Conservation (phyloP, 75 land plant genomes). For the Selaginella tamariscina region DNA sequence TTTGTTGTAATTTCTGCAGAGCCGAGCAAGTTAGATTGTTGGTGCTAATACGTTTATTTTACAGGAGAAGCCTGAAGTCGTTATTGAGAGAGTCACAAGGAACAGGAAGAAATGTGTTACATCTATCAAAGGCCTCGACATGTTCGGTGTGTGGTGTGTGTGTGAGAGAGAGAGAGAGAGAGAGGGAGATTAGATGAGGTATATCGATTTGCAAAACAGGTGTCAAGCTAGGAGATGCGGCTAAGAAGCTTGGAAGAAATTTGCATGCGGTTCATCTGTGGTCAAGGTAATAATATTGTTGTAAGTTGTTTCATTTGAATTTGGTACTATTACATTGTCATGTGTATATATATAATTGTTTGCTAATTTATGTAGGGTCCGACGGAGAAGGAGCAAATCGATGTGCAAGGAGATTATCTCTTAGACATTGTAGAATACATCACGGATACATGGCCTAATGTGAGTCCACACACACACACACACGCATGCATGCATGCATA, state of each 20-base stretch:
- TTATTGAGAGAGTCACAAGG: constrained; percentile 88
- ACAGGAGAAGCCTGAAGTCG: constrained; percentile 90
- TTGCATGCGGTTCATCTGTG: constrained; percentile 98
- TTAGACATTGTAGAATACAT: constrained; percentile 87
- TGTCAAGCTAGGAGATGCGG: constrained; percentile 83
- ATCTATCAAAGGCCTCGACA: constrained; percentile 86
- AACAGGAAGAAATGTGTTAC: constrained; percentile 95
- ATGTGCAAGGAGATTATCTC: constrained; percentile 92
- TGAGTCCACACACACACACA: too few relatives aligned
- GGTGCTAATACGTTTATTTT: background rate
- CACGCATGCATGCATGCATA: too few relatives aligned
- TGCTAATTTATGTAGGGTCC: constrained; percentile 48
- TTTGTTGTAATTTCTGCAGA: constrained; percentile 11
- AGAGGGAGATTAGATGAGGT: background rate
- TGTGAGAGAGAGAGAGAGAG: background rate
- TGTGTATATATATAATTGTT: background rate
- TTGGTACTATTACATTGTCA: background rate
- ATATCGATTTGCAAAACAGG: constrained; percentile 31
- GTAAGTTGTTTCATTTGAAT: background rate
- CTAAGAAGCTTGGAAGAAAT: constrained; percentile 96
- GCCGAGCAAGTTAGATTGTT: background rate
- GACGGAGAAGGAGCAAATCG: constrained; percentile 95
- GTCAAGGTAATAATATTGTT: constrained; percentile 57
- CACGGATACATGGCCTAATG: constrained; percentile 85
- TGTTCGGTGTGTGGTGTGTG: constrained; percentile 56